Percentiles rank a stretch among this genome's conserved stretches.
Conservation (phyloP, 345 rosid species). For the Euphorbia peplus region DNA sequence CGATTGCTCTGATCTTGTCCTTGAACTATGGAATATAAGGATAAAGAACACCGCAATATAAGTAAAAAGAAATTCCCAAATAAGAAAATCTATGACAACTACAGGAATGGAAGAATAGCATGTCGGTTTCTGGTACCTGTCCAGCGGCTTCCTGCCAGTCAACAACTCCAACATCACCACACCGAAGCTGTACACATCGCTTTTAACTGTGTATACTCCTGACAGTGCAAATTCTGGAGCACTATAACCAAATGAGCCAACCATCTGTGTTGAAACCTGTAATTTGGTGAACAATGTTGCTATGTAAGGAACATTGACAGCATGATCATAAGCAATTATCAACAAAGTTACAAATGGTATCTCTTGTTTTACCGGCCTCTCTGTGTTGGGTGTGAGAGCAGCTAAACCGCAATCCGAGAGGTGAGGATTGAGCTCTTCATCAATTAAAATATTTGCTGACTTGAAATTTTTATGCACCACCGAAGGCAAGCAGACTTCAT, state of each 20-base stretch:
- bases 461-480: constrained; percentile 97
- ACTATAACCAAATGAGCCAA: constrained; percentile 97
- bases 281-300: constrained; percentile 11
- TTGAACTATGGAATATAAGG: constrained; percentile 47
- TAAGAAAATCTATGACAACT: not conserved
- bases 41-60: not conserved
- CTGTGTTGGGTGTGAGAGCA: constrained; percentile 85
- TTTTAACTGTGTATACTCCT: constrained; percentile 88
- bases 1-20: constrained; percentile 89
- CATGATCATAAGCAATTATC: not conserved
- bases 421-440: constrained; percentile 93
- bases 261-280: constrained; percentile 91
- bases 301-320: not conserved
- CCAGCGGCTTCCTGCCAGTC: constrained; percentile 96
- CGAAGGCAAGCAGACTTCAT: constrained; percentile 96
- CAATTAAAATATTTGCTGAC: constrained; percentile 93
- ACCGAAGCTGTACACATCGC: constrained; percentile 98
- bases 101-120: constrained; percentile 5
- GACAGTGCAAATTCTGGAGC: constrained; percentile 99
- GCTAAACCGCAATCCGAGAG: constrained; percentile 96
- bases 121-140: constrained; percentile 50
- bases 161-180: constrained; percentile 97
- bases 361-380: constrained; percentile 65
- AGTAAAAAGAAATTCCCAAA: not conserved
- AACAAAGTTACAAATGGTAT: not conserved